Evolutionary conservation across 192 early-diverging fungal species (phyloP).

Genomic region (Backusella tuberculispora): DNA sequence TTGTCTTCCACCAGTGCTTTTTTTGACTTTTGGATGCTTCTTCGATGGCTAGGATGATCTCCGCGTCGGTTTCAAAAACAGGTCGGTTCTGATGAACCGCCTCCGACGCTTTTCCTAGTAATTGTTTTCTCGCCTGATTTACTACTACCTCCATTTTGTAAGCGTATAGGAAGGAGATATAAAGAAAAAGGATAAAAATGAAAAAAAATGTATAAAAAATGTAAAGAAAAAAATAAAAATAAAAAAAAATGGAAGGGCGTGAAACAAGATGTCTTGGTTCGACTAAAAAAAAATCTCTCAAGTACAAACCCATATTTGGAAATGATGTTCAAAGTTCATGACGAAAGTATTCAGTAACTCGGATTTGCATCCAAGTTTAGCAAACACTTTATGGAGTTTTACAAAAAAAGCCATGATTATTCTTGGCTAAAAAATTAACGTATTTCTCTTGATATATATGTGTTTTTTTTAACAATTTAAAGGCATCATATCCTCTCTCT

Average conservation of each 20-base stretch:
- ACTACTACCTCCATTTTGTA: conserved; percentile 15
- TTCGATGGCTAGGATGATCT: conserved; percentile 29
- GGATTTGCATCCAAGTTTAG: neutral
- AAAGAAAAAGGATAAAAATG: neutral
- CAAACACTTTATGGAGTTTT: neutral
- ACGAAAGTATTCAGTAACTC: conserved; percentile 7
- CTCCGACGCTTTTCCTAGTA: conserved; percentile 7
- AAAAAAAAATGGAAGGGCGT: neutral
- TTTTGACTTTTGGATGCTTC: conserved; percentile 17
- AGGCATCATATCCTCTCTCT: too few relatives aligned
- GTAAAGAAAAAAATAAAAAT: too few relatives aligned
- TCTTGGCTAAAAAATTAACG: too few relatives aligned
- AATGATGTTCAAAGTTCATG: neutral
- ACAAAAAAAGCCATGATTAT: neutral
- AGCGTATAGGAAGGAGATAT: conserved; percentile 4
- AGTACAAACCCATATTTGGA: conserved; percentile 7
- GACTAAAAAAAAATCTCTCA: neutral
- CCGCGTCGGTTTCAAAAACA: conserved; percentile 24
- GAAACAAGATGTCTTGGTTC: neutral
- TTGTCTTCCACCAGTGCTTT: conserved; percentile 31
- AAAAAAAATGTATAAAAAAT: neutral
- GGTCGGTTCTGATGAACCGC: neutral
- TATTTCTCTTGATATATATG: too few relatives aligned
- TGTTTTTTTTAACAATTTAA: too few relatives aligned
- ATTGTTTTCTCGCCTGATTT: conserved; percentile 13